These are phyloP conservation scores for Nitzschia sp. DNA, from an alignment of 108 stramenopile species.

Conservation along the genomic window DNA sequence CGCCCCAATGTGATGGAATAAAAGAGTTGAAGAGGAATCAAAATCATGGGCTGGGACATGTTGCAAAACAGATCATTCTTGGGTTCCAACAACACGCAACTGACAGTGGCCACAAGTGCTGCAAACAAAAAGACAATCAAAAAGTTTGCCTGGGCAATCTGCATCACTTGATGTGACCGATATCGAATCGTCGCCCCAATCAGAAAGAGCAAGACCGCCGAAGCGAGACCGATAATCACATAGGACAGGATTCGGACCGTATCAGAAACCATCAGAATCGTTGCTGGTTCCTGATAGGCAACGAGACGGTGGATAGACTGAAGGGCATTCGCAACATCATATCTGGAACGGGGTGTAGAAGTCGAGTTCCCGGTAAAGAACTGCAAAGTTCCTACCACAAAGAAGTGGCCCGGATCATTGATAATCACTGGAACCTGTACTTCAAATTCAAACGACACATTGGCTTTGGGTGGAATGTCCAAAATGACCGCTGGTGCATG, in stretches of 20 bases:
- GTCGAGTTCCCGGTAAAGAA: constrained; percentile 4
- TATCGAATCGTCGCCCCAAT: constrained; percentile 16
- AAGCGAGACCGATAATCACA: constrained; percentile 14
- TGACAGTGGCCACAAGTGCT: constrained; percentile 21
- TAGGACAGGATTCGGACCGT: constrained; percentile 1
- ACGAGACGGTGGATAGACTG: background rate
- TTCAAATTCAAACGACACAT: background rate
- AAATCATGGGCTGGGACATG: background rate
- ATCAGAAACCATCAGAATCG: constrained; percentile 4
- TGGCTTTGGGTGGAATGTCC: constrained; percentile 2
- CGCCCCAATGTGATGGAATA: constrained; percentile 22
- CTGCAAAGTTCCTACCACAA: constrained; percentile 19
- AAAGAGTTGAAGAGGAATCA: constrained; percentile 27
- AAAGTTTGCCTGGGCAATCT: constrained; percentile 22
- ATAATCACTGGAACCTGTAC: constrained; percentile 23
- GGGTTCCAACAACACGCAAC: constrained; percentile 31
- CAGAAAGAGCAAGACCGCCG: constrained; percentile 6
- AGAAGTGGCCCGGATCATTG: constrained; percentile 24
- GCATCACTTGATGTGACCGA: constrained; percentile 23
- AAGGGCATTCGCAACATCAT: constrained; percentile 32
- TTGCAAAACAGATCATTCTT: constrained; percentile 25
- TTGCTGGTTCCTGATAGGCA: constrained; percentile 24
- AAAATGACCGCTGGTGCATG: constrained; percentile 8
- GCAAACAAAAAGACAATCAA: constrained; percentile 26
- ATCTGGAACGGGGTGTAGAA: background rate